A percentile compares a stretch with the other conserved stretches of the same genome.
phyloP scores from a whole-genome alignment of 495 filamentous ascomycete genomes.

The Neurospora intermedia region DNA sequence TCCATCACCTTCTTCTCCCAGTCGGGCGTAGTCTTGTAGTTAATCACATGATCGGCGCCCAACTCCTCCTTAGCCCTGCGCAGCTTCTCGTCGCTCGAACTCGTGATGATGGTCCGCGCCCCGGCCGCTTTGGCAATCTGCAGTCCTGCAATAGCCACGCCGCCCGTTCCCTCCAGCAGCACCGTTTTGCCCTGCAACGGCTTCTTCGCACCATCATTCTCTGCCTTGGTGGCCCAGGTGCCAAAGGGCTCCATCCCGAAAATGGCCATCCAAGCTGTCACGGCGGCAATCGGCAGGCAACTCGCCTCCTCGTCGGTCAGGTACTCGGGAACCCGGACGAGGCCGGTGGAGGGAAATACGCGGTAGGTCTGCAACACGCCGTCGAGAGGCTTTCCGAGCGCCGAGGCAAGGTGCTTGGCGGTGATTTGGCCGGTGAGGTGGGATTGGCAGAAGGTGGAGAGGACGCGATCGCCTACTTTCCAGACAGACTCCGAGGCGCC shows the following conservation, averaged over 20 bases:
- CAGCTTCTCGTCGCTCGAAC: constrained; percentile 35
- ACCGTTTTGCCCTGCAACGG: constrained; percentile 20
- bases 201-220: constrained; percentile 4
- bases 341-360: constrained; percentile 26
- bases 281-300: constrained; percentile 31
- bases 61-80: constrained; percentile 25
- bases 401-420: constrained; percentile 20
- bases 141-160: constrained; percentile 27
- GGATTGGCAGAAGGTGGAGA: constrained; percentile 31
- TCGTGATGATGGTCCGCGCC: constrained; percentile 31
- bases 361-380: constrained; percentile 35
- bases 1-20: constrained; percentile 33
- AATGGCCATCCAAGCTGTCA: constrained; percentile 39
- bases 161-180: constrained; percentile 37
- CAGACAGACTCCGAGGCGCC: constrained; percentile 5
- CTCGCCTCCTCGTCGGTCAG: constrained; percentile 30
- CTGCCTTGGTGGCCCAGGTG: background rate
- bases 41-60: constrained; percentile 34
- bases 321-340: constrained; percentile 31
- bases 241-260: constrained; percentile 35
- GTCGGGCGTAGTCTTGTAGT: constrained; percentile 30
- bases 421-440: constrained; percentile 31
- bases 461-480: constrained; percentile 30
- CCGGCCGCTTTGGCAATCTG: constrained; percentile 30
- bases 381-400: constrained; percentile 26